Evolutionary conservation across 1,139 yeast species (phyloP), one percentile per base, ranked within the genome.

Genomic region (Yarrowia galli): DNA sequence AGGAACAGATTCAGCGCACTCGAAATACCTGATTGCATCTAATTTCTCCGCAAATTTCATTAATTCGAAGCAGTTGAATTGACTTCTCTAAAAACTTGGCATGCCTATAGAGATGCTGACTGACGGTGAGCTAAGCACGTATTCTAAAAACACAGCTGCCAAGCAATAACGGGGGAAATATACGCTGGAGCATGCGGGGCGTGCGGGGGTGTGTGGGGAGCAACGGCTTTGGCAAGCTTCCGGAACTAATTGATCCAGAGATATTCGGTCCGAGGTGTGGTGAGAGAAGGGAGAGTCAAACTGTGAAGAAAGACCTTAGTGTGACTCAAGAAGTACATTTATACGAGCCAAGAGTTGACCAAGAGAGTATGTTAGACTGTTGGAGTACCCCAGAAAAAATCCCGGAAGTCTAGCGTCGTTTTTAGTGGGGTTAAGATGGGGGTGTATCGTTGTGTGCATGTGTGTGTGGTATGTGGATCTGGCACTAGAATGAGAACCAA

Each of bases 121-220:
- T 45, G 49, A 45, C 49, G 18, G 49, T 23, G 49, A 23, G 32
- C 49, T 45, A 45, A 45, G 49, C 49, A 43, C 28, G 48, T 45
- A 13, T 12, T 6, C 3, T 22, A 13, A 0, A 5, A 4, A 45
- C 49, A 15, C 5, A 23, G n/a, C 10, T 45, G 49, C 49, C 49
- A 45, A 45, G 49, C 28, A 22, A 45, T 23, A 23, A 45, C 32
- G 49, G 32, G 32, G 25, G 22, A 8, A 43, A 43, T 43, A 43
- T 22, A 43, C 25, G 48, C 43, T 43, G 48, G 48, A 22, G 25
- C 15, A 43, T 20, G 48, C 48, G 48, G 25, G 8, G 48, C 23
- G 48, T 43, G 48, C 48, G 48, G 48, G 48, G 48, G 16, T 42
- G 46, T 42, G 9, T 42, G 45, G 18, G 48, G 48, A 25, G 48